A percentile compares a stretch with the other conserved stretches of the same genome.
Conservation (phyloP, 2,329 filamentous ascomycete species). For the Rhytidhysteron rufulum region DNA sequence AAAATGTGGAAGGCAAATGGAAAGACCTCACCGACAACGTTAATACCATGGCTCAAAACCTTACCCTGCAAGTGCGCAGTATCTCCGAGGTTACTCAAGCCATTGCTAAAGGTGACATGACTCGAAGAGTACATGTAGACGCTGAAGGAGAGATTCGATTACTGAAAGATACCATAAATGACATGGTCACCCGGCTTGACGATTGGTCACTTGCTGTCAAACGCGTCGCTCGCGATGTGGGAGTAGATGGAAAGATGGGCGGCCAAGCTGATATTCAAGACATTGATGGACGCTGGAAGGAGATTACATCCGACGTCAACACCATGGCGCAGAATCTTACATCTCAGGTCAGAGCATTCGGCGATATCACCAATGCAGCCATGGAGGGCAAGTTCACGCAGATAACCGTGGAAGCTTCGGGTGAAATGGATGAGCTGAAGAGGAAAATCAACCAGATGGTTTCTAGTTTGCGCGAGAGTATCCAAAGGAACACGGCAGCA, state of each 20-base stretch:
- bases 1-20: conserved; percentile 65
- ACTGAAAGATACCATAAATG: conserved; percentile 94
- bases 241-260: conserved; percentile 97
- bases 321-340: conserved; percentile 83
- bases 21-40: conserved; percentile 65
- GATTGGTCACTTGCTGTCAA: conserved; percentile 97
- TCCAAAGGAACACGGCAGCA: conserved; percentile 92
- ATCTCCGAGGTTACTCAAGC: conserved; percentile 93
- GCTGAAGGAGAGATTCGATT: conserved; percentile 93
- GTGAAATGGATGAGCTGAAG: conserved; percentile 98
- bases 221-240: conserved; percentile 91
- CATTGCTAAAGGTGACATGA: conserved; percentile 93
- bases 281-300: conserved; percentile 92
- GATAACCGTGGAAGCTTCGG: conserved; percentile 92
- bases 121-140: conserved; percentile 90
- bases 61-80: conserved; percentile 70
- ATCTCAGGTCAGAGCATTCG: conserved; percentile 95
- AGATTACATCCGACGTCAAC: conserved; percentile 95
- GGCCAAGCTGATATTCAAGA: conserved; percentile 93
- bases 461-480: conserved; percentile 89
- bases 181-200: conserved; percentile 94
- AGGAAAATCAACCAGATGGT: conserved; percentile 99
- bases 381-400: conserved; percentile 97
- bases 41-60: conserved; percentile 64
- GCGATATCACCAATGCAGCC: conserved; percentile 95